These are phyloP conservation scores for Hymenoscyphus fraxineus DNA, from an alignment of 2,329 filamentous ascomycete genomes.

Conservation along the genomic window DNA sequence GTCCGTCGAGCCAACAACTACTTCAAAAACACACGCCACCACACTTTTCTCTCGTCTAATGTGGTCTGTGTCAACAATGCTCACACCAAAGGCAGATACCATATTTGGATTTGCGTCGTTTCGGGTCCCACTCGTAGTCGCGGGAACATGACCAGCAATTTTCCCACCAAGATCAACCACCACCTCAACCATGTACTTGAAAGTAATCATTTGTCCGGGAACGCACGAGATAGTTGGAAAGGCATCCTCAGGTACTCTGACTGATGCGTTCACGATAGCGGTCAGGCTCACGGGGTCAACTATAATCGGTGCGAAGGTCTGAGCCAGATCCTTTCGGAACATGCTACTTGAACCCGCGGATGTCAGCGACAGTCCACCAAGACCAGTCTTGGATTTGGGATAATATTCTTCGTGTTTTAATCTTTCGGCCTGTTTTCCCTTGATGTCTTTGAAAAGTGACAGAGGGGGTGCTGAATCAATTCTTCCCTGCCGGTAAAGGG, in stretches of 20 bases:
- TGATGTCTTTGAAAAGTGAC: conserved; percentile 45
- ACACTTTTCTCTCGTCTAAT: conserved; percentile 87
- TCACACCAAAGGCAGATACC: conserved; percentile 55
- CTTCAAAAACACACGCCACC: conserved; percentile 80
- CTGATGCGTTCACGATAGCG: conserved; percentile 74
- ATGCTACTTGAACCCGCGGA: conserved; percentile 83
- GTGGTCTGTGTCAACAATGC: conserved; percentile 82
- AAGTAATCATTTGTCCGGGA: conserved; percentile 90
- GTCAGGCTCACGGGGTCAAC: conserved; percentile 77
- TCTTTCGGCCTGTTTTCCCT: conserved; percentile 62
- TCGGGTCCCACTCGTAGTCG: conserved; percentile 12
- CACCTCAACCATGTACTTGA: conserved; percentile 90
- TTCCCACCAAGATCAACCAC: conserved; percentile 90
- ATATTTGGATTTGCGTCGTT: conserved; percentile 43
- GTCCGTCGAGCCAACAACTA: conserved; percentile 82
- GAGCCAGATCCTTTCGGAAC: conserved; percentile 92
- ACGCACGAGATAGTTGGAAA: conserved; percentile 91
- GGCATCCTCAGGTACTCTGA: conserved; percentile 82
- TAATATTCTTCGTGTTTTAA: conserved; percentile 73
- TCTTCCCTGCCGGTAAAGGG: conserved; percentile 83
- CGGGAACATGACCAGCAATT: conserved; percentile 52
- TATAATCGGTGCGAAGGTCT: conserved; percentile 83
- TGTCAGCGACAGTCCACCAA: conserved; percentile 81
- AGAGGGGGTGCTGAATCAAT: conserved; percentile 71
- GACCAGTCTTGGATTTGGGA: conserved; percentile 79